phyloP scores from a whole-genome alignment of 495 filamentous ascomycete species.

The Mytilinidion resinicola region DNA sequence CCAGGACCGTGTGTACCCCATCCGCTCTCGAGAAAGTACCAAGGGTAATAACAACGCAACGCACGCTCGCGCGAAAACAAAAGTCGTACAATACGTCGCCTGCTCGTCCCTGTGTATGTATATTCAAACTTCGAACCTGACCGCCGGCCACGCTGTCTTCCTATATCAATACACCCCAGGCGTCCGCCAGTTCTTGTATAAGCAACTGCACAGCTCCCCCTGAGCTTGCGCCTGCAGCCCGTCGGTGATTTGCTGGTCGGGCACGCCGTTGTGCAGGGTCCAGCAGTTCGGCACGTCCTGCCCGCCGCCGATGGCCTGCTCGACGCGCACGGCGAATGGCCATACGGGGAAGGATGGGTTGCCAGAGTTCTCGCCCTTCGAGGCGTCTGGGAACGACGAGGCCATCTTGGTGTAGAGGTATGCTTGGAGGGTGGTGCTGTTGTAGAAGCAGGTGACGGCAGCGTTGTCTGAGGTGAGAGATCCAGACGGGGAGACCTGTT shows the following conservation, averaged over 20 bases:
- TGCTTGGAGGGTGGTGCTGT: constrained; percentile 43
- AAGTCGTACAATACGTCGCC: too few relatives aligned
- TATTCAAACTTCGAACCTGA: too few relatives aligned
- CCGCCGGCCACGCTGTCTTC: too few relatives aligned
- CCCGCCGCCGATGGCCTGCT: constrained; percentile 39
- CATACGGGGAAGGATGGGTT: constrained; percentile 17
- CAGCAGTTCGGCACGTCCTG: constrained; percentile 43
- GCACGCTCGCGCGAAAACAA: too few relatives aligned
- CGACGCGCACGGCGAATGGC: constrained; percentile 43
- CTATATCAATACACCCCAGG: constrained; percentile 4
- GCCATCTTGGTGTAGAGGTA: constrained; percentile 49
- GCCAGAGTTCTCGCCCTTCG: constrained; percentile 8
- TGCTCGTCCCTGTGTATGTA: too few relatives aligned
- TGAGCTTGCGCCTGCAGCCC: constrained; percentile 16
- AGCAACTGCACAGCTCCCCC: constrained; percentile 26
- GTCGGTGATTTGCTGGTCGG: constrained; percentile 16
- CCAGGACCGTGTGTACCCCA: too few relatives aligned
- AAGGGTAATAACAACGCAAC: too few relatives aligned
- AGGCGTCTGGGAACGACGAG: constrained; percentile 35
- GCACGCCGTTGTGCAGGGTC: constrained; percentile 17
- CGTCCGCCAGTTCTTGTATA: constrained; percentile 33
- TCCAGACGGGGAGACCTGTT: constrained; percentile 40
- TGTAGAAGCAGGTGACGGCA: constrained; percentile 45
- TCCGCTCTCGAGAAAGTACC: too few relatives aligned
- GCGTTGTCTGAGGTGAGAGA: constrained; percentile 30